Evolutionary conservation across 2,329 filamentous ascomycete species (phyloP).

Genomic region (Chrysoporthe cubensis): DNA sequence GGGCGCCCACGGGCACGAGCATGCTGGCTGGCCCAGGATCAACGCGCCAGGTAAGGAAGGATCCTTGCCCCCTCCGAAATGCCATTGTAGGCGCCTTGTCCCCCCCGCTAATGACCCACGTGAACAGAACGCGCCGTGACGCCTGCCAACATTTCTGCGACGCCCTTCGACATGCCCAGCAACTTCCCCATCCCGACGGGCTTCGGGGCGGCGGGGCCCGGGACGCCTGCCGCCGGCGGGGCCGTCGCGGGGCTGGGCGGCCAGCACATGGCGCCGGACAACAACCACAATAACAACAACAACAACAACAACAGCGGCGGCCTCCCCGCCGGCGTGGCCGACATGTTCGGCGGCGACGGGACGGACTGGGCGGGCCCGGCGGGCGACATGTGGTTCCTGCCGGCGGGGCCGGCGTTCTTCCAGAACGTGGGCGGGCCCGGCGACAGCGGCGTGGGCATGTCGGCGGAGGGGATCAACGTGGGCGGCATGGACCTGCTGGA

Average conservation of each 20-base stretch:
- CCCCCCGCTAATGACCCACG: background rate
- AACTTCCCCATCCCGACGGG: constrained; percentile 58
- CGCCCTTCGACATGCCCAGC: constrained; percentile 63
- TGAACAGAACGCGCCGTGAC: constrained; percentile 45
- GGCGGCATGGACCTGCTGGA: constrained; percentile 69
- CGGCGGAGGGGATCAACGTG: constrained; percentile 68
- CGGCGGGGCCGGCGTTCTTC: constrained; percentile 66
- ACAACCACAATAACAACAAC: constrained; percentile 34
- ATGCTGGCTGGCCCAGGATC: constrained; percentile 29
- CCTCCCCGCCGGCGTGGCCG: constrained; percentile 33
- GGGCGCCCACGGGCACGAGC: constrained; percentile 23
- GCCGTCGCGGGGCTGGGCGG: constrained; percentile 23
- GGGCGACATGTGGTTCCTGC: constrained; percentile 70
- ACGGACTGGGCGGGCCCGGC: constrained; percentile 56
- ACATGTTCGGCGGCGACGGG: constrained; percentile 48
- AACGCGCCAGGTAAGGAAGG: constrained; percentile 21
- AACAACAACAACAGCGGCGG: constrained; percentile 37
- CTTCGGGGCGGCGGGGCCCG: constrained; percentile 45
- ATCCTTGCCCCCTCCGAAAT: too few species aligned
- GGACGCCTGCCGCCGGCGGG: constrained; percentile 48
- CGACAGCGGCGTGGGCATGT: constrained; percentile 58
- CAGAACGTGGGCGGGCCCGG: constrained; percentile 65
- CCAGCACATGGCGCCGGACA: constrained; percentile 38
- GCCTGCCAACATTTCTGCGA: constrained; percentile 63
- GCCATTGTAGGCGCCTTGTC: too few species aligned